Conservation (phyloP, 805 yeast genomes). For the Metschnikowia bowlesiae region DNA sequence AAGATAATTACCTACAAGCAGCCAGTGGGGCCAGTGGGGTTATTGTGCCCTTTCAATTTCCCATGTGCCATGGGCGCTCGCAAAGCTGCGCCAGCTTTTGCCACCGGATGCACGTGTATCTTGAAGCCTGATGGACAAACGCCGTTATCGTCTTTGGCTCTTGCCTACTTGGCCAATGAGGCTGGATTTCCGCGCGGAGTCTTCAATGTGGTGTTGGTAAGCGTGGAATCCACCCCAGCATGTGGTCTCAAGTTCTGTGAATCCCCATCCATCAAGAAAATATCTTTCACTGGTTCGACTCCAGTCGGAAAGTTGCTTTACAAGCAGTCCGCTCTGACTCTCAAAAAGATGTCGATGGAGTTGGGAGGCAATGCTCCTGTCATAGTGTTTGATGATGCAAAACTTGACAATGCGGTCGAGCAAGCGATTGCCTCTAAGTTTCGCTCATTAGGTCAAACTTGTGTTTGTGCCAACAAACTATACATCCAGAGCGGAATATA, state of each 20-base stretch:
- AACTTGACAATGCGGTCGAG: constrained; percentile 60
- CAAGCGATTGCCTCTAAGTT: constrained; percentile 65
- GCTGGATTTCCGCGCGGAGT: constrained; percentile 62
- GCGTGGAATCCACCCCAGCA: constrained; percentile 48
- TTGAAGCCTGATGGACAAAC: constrained; percentile 61
- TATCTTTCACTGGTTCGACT: constrained; percentile 79
- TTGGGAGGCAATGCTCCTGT: constrained; percentile 82
- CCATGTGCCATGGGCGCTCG: constrained; percentile 66
- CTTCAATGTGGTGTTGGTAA: constrained; percentile 46
- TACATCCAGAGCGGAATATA: constrained; percentile 63
- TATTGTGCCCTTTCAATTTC: constrained; percentile 65
- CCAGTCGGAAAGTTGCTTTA: constrained; percentile 64
- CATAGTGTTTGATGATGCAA: constrained; percentile 70
- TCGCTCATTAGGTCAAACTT: constrained; percentile 77
- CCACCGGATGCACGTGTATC: constrained; percentile 61
- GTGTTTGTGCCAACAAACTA: constrained; percentile 74
- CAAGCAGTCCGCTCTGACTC: constrained; percentile 54
- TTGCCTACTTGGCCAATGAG: constrained; percentile 50
- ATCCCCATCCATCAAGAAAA: constrained; percentile 53
- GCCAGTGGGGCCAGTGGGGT: constrained; percentile 62
- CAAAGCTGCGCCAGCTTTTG: constrained; percentile 60
- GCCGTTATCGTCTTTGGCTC: constrained; percentile 56
- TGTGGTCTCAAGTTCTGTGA: constrained; percentile 50
- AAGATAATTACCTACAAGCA: constrained; percentile 52
- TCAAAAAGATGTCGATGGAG: constrained; percentile 70